Evolutionary conservation across 768 basidiomycete genomes (phyloP), one percentile per base, ranked within the genome.

Genomic region (Coprinopsis sp.): DNA sequence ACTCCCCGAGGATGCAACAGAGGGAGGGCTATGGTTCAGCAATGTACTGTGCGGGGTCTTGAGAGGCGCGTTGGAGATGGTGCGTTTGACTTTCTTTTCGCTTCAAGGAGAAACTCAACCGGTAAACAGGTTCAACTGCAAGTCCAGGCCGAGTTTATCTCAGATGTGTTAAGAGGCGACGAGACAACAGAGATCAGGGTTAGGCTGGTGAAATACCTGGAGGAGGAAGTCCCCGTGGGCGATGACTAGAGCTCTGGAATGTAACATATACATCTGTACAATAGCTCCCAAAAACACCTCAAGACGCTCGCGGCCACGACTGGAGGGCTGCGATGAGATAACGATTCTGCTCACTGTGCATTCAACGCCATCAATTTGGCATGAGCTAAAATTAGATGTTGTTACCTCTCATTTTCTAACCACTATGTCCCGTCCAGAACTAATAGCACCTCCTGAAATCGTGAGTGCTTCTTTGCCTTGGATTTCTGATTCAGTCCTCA

Each of bases 41-140:
- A 98, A 98, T 65, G 85, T 98, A 33, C 70, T 96, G 1, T 95
- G 93, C 58, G 96, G 96, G 4, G 95, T 98, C 6, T 65, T 98
- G 39, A 72, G 94, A 43, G 96, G 96, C 3, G 81, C 93, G 28
- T 64, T 99, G 41, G 96, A 99, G 70, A 98, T 99, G 96, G 96
- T 96, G 58, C 51, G 77, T 65, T 38, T 38, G 34, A 29, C 16
- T 40, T 47, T n/a, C 13, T 25, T 37, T 28, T n/a, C 24, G 11
- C 12, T 34, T 41, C 27, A 43, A 16, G 7, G 53, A 58, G 37
- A 51, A 38, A 39, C 38, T 54, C 37, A 37, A 49, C 11, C 10
- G 21, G 13, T 27, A 23, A 19, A n/a, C 62, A 97, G 95, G 84
- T 97, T 23, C 95, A 98, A 64, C 87, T 97, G 78, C 94, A 95